phyloP scores from a whole-genome alignment of 2,329 filamentous ascomycete species.

The Penicillium crustosum region DNA sequence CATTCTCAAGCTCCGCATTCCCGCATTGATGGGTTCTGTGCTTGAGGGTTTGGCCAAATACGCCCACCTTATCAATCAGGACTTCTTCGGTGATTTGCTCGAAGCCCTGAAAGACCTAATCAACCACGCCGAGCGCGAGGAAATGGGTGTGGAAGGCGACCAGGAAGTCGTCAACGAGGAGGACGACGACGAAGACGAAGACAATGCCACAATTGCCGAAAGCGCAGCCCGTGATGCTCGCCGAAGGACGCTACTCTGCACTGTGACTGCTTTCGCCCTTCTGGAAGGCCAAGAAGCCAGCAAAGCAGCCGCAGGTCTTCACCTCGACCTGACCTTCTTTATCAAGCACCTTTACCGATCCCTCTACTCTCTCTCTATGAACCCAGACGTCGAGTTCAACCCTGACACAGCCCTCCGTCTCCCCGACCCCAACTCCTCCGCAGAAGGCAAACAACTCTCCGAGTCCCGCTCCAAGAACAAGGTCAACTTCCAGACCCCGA shows the following conservation, averaged over 20 bases:
- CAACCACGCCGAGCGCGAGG: slow-evolving; percentile 61
- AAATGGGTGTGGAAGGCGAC: slow-evolving; percentile 50
- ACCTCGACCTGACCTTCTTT: slow-evolving; percentile 93
- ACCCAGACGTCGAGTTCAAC: slow-evolving; percentile 80
- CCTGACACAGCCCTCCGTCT: slow-evolving; percentile 71
- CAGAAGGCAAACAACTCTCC: slow-evolving; percentile 40
- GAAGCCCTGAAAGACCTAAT: slow-evolving; percentile 94
- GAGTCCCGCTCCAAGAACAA: slow-evolving; percentile 57
- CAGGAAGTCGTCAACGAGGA: slow-evolving; percentile 35
- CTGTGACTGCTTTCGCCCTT: slow-evolving; percentile 93
- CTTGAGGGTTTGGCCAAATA: too few species aligned
- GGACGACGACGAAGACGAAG: slow-evolving; percentile 37
- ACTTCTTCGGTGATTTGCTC: too few species aligned
- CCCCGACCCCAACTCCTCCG: slow-evolving; percentile 60
- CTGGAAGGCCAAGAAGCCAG: slow-evolving; percentile 90
- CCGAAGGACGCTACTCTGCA: slow-evolving; percentile 87
- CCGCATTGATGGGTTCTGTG: too few species aligned
- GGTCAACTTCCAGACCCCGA: slow-evolving; percentile 93
- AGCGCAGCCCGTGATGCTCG: slow-evolving; percentile 68
- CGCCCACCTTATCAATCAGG: too few species aligned
- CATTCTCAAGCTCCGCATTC: too few species aligned
- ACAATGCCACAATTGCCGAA: slow-evolving; percentile 51
- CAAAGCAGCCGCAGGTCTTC: slow-evolving; percentile 75
- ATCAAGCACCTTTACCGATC: slow-evolving; percentile 89
- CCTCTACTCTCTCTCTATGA: slow-evolving; percentile 73